Evolutionary conservation across 257 asterid genomes (phyloP).

Genomic region (Euphrasia confusa): DNA sequence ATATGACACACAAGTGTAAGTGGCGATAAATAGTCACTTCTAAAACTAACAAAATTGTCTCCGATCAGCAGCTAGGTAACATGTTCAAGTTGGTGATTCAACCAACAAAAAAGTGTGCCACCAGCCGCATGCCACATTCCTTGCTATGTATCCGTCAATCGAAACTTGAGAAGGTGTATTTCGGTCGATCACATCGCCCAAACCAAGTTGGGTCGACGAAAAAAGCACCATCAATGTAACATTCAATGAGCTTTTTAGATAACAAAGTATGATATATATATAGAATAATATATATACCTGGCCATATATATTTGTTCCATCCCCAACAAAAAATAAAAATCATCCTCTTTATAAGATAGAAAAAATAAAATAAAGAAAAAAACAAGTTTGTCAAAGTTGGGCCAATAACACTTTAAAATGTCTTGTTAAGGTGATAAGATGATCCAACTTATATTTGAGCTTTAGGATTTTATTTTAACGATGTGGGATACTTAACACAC

Average conservation of each 20-base stretch:
- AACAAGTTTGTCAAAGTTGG: neutral
- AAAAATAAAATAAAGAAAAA: conserved; percentile 3
- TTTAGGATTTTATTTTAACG: too few relatives aligned
- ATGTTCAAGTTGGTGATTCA: conserved; percentile 49
- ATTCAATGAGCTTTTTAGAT: neutral
- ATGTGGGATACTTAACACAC: too few relatives aligned
- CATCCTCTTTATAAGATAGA: conserved; percentile 44
- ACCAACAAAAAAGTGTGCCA: conserved; percentile 95
- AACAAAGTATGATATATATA: neutral
- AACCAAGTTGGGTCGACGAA: conserved; percentile 59
- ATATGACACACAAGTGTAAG: conserved; percentile 11
- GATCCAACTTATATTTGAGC: too few relatives aligned
- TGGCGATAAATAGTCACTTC: conserved; percentile 23
- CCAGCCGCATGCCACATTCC: conserved; percentile 93
- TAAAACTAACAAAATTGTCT: conserved; percentile 70
- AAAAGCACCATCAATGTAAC: conserved; percentile 1
- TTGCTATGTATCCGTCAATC: conserved; percentile 48
- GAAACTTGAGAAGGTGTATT: conserved; percentile 62
- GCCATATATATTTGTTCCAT: conserved; percentile 97
- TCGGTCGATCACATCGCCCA: conserved; percentile 87
- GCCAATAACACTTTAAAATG: too few relatives aligned
- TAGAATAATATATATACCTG: conserved; percentile 52
- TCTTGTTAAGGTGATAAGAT: too few relatives aligned
- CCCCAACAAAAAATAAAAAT: conserved; percentile 72
- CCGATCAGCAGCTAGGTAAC: conserved; percentile 10